phyloP scores from a whole-genome alignment of 73 alveolate genomes.

The Paramecium caudatum region DNA sequence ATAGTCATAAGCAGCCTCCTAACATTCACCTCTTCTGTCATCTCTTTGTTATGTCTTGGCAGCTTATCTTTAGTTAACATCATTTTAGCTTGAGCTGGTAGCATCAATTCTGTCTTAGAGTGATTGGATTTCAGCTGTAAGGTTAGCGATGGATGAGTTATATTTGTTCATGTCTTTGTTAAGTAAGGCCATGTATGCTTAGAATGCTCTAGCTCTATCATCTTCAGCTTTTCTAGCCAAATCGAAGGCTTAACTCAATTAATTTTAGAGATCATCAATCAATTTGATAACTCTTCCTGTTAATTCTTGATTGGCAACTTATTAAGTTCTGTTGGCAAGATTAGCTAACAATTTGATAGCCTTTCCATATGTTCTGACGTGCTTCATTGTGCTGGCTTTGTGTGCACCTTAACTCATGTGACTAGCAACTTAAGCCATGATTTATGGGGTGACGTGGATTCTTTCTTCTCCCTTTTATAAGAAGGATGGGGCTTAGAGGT shows the following conservation, averaged over 20 bases:
- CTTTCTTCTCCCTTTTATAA: constrained; percentile 45
- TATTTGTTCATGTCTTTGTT: constrained; percentile 71
- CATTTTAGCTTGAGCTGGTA: constrained; percentile 12
- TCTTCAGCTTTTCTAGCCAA: constrained; percentile 74
- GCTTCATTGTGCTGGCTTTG: constrained; percentile 72
- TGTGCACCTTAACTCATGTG: constrained; percentile 71
- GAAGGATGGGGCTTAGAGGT: constrained; percentile 73
- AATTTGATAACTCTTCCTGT: constrained; percentile 63
- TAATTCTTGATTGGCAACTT: constrained; percentile 60
- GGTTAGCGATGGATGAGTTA: constrained; percentile 71
- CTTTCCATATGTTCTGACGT: constrained; percentile 70
- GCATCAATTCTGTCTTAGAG: constrained; percentile 65
- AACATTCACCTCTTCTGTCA: constrained; percentile 76
- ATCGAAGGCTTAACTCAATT: constrained; percentile 67
- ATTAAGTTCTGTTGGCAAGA: constrained; percentile 50
- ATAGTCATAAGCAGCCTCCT: constrained; percentile 73
- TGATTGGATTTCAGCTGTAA: constrained; percentile 70
- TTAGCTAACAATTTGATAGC: constrained; percentile 67
- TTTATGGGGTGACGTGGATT: constrained; percentile 53
- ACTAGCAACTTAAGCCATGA: constrained; percentile 71
- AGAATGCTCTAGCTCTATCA: constrained; percentile 55
- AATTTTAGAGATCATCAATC: constrained; percentile 73
- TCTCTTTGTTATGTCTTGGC: constrained; percentile 74
- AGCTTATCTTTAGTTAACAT: constrained; percentile 44
- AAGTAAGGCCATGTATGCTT: constrained; percentile 36